Evolutionary conservation across 306 rosid genomes (phyloP).

Genomic region (Chamaecrista fasciculata): DNA sequence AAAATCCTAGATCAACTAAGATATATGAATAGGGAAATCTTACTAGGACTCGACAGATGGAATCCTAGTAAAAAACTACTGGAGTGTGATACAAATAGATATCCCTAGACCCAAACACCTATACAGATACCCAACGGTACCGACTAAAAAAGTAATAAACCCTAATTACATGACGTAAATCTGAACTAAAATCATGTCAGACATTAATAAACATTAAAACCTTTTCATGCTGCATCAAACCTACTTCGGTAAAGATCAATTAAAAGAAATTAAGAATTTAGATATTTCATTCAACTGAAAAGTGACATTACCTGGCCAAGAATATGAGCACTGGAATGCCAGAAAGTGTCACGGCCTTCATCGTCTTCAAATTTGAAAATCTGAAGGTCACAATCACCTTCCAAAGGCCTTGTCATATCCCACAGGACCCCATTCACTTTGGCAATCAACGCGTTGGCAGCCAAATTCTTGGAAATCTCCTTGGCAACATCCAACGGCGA

Average conservation of each 20-base stretch:
- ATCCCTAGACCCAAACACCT: not conserved
- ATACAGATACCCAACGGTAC: not conserved
- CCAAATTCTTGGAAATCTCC: conserved; percentile 77
- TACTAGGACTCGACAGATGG: not conserved
- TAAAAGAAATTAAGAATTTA: not conserved
- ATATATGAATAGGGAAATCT: not conserved
- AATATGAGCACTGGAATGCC: conserved; percentile 99
- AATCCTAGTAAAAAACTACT: not conserved
- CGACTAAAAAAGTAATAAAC: too few species aligned
- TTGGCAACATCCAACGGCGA: conserved; percentile 77
- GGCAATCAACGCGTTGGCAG: conserved; percentile 72
- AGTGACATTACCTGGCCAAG: conserved; percentile 68
- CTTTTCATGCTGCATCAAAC: not conserved
- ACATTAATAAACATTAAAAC: not conserved
- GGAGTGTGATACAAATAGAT: too few species aligned
- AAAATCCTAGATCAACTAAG: too few species aligned
- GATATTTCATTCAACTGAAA: not conserved
- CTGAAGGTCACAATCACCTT: conserved; percentile 66
- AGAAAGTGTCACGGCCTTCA: conserved; percentile 92
- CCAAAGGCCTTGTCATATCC: conserved; percentile 86
- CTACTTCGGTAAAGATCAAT: not conserved
- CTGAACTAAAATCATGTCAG: not conserved
- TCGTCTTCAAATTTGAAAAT: conserved; percentile 67
- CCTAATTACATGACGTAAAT: not conserved
- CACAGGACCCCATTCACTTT: conserved; percentile 82